A percentile compares a stretch with the other conserved stretches of the same genome.
Evolutionary conservation across 768 basidiomycete species (phyloP).

Genomic region (Macrolepiota fuliginosa): DNA sequence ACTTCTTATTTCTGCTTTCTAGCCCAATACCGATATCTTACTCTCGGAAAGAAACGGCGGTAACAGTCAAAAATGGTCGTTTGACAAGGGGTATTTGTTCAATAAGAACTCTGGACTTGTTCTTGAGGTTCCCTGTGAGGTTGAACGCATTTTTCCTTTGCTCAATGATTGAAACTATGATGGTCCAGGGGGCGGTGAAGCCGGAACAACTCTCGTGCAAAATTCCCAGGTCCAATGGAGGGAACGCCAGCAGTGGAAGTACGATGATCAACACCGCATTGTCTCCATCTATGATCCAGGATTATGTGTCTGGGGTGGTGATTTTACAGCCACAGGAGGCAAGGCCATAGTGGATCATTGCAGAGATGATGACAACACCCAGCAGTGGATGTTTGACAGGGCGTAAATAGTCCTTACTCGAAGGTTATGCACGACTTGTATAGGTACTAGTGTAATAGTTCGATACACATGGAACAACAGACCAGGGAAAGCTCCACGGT

Average conservation of each 20-base stretch:
- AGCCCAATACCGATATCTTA: background rate
- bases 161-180: background rate
- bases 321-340: background rate
- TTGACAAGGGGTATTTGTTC: background rate
- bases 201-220: background rate
- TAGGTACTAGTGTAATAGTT: too few relatives aligned
- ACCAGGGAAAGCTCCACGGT: too few relatives aligned
- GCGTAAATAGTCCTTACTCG: too few relatives aligned
- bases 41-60: background rate
- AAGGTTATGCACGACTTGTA: too few relatives aligned
- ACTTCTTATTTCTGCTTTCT: background rate
- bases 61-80: background rate
- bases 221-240: background rate
- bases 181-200: background rate
- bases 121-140: background rate
- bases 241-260: background rate
- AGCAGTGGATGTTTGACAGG: background rate
- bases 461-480: too few relatives aligned
- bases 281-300: background rate
- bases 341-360: background rate
- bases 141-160: background rate
- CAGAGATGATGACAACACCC: background rate
- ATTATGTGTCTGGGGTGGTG: background rate
- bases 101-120: background rate
- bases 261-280: background rate